phyloP scores from a whole-genome alignment of 345 rosid genomes.

The Hibiscus tridactylites region DNA sequence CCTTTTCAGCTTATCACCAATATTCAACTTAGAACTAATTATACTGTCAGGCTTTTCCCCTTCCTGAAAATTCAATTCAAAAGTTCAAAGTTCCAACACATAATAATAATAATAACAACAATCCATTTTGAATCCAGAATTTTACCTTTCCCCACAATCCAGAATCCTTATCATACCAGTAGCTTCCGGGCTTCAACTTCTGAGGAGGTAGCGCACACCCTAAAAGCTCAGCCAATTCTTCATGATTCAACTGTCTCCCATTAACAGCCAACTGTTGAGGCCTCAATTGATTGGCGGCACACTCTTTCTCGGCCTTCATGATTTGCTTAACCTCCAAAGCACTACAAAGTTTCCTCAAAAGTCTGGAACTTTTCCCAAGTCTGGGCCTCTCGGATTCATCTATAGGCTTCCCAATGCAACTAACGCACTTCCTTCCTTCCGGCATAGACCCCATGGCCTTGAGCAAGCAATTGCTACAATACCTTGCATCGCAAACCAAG shows the following conservation, averaged over 20 bases:
- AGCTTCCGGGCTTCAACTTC: slow-evolving; percentile 47
- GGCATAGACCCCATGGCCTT: slow-evolving; percentile 79
- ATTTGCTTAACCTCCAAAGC: slow-evolving; percentile 48
- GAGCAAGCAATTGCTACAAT: slow-evolving; percentile 52
- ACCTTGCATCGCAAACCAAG: slow-evolving; percentile 50
- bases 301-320: slow-evolving; percentile 59
- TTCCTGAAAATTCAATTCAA: slow-evolving; percentile 33
- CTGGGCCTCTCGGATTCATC: slow-evolving; percentile 38
- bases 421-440: slow-evolving; percentile 62
- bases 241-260: slow-evolving; percentile 38
- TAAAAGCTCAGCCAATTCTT: slow-evolving; percentile 42
- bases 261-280: slow-evolving; percentile 54
- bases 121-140: neutral
- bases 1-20: slow-evolving; percentile 38
- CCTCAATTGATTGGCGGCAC: slow-evolving; percentile 52
- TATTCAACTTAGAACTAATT: slow-evolving; percentile 46
- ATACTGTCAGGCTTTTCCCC: slow-evolving; percentile 58
- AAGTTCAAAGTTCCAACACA: neutral
- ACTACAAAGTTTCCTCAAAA: slow-evolving; percentile 35
- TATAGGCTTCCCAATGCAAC: slow-evolving; percentile 46
- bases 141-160: slow-evolving; percentile 63
- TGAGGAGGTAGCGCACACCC: slow-evolving; percentile 34
- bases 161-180: slow-evolving; percentile 56
- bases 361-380: slow-evolving; percentile 45
- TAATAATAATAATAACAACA: neutral